Evolutionary conservation across 179 eudicot genomes (phyloP).

Genomic region (Heliamphora pulchella): DNA sequence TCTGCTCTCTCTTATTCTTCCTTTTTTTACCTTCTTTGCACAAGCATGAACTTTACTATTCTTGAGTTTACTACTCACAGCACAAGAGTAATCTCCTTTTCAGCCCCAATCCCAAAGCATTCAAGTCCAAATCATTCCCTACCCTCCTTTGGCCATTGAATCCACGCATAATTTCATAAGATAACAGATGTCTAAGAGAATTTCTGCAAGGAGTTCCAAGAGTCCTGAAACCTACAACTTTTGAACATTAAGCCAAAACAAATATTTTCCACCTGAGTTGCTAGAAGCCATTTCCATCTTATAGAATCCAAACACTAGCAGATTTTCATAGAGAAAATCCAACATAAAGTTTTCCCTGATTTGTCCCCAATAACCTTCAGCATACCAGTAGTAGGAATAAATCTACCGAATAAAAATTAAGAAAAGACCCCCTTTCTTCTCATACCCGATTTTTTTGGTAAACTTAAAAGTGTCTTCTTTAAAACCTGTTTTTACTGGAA

Average conservation of each 20-base stretch:
- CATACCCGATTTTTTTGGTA: too few relatives aligned
- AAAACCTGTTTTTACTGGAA: too few relatives aligned
- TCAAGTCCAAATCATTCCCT: background rate
- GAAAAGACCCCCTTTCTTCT: too few relatives aligned
- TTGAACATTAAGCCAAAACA: background rate
- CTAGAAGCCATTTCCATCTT: background rate
- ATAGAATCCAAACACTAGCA: background rate
- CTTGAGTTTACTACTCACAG: background rate
- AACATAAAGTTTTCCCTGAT: background rate
- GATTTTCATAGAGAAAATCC: too few relatives aligned
- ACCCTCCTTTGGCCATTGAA: background rate
- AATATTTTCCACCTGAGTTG: background rate
- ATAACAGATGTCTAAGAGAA: background rate
- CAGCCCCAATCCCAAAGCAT: background rate
- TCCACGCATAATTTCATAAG: background rate
- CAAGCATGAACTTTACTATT: background rate
- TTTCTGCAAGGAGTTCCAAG: background rate
- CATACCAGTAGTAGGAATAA: background rate
- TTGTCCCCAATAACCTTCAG: background rate
- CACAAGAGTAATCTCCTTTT: background rate
- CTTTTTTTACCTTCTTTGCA: background rate
- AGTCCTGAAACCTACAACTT: background rate
- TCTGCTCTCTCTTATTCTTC: background rate
- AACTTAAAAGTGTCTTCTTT: too few relatives aligned
- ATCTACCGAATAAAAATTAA: too few relatives aligned